Evolutionary conservation across 2,329 filamentous ascomycete species (phyloP), one percentile per base, ranked within the genome.

Genomic region (Orbilia oligospora): DNA sequence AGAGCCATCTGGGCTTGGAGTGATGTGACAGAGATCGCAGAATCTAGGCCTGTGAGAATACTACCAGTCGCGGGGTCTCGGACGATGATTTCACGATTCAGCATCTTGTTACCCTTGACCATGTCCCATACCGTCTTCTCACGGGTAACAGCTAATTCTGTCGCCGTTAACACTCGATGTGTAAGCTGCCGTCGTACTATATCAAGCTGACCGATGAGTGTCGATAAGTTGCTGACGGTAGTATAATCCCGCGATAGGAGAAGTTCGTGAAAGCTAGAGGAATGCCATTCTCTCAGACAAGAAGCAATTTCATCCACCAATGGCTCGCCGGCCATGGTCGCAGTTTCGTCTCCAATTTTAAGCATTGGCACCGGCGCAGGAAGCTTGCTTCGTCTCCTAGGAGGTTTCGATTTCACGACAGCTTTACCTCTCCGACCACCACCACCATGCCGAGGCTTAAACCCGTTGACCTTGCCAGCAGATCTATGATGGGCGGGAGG

Each of bases 271-370:
- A 99, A 88, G 83, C 97, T 97, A 18, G 94, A 97, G 20, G 96
- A 97, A 85, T 99, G 95, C 97, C 96, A 99, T 88, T 99, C 96
- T 81, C 96, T 90, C 80, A 99, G 86, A 84, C 96, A 99, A 2
- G 94, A 97, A 14, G 96, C 94, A 82, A 99, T 98, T 84, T 99
- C 96, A 85, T 99, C 96, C 24, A 99, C 94, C 79, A 99, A 85
- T 1, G 96, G 96, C 84, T 99, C 97, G 8, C 92, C 91, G 16
- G 89, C 87, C 5, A 94, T 97, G 0, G 93, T 97, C 0, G 94
- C 93, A 1, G 94, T 97, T 86, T 99, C 96, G 83, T 99, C 96
- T 75, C 96, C 96, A 83, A 99, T 95, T 84, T 97, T 97, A 67
- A 99, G 88, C 92, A 98, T 96, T 3, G 96, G 96, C 8, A 99